These are phyloP conservation scores for Daphne laureola DNA, from an alignment of 441 rosid species.

Conservation along the genomic window DNA sequence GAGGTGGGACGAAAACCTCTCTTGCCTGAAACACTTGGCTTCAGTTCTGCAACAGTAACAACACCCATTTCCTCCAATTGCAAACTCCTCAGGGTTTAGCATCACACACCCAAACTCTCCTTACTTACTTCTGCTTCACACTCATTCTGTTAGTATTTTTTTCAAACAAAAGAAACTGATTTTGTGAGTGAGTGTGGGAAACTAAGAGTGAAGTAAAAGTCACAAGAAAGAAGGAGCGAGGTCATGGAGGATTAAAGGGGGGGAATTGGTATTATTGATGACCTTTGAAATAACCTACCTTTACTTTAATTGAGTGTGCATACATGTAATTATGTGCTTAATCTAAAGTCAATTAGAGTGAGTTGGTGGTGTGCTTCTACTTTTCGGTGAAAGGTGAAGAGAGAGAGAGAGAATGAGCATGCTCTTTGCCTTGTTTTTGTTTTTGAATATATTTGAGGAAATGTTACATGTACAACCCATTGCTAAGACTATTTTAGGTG, in stretches of 20 bases:
- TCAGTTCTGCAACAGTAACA: constrained; percentile 67
- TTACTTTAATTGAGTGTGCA: constrained; percentile 32
- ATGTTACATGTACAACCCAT: too few relatives aligned
- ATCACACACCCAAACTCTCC: constrained; percentile 15
- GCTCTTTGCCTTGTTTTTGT: too few relatives aligned
- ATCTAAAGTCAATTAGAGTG: constrained; percentile 48
- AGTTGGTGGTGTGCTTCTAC: constrained; percentile 45
- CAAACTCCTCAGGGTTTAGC: constrained; percentile 9
- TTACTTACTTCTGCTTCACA: constrained; percentile 17
- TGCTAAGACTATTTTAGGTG: constrained; percentile 11
- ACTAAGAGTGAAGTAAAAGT: constrained; percentile 26
- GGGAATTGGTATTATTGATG: constrained; percentile 25
- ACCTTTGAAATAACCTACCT: constrained; percentile 8
- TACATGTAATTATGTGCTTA: constrained; percentile 19
- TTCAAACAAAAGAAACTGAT: too few relatives aligned
- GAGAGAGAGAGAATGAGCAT: constrained; percentile 6
- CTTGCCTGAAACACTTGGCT: constrained; percentile 84
- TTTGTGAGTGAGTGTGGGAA: constrained; percentile 7
- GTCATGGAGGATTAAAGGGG: constrained; percentile 37
- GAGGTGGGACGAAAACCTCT: constrained; percentile 82
- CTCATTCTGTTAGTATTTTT: too few relatives aligned
- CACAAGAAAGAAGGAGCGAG: constrained; percentile 21
- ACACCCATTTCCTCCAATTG: constrained; percentile 56
- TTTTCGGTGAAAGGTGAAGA: constrained; percentile 75
- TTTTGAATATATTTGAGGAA: too few relatives aligned